Evolutionary conservation across 164 flowering plant genomes (phyloP), one percentile per base, ranked within the genome.

Genomic region (Stephania yunnanensis): DNA sequence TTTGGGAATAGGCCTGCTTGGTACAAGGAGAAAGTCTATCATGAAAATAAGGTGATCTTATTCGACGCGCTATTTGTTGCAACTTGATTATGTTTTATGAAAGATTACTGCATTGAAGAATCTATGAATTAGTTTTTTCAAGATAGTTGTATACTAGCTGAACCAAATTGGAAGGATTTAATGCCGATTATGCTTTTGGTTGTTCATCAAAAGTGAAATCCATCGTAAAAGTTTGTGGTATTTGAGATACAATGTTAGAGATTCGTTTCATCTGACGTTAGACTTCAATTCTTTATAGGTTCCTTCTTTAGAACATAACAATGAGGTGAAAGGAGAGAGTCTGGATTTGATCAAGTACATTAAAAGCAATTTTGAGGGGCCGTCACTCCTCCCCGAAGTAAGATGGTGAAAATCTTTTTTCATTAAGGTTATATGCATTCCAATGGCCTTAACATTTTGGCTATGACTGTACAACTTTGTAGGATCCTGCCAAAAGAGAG

Each of bases 21-120:
- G 98, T 93, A 93, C 86, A 93, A 89, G 86, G 96, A 93, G 82
- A 93, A 91, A 84, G 91, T 91, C 19, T 87, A 91, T 77, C 89
- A 94, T 70, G 55, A 80, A 71, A 90, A 90, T 80, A 88, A 90
- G 92, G 94, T 89, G 68, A 46, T 68, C 36, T 17, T 71, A 29
- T 65, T 42, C 31, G 71, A 36, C 13, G 45, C 69, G 19, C 10
- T 50, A 7, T 71, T 17, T 1, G 31, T 31, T 6, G n/a, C n/a
- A n/a, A n/a, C n/a, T n/a, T 30, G 45, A n/a, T n/a, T n/a, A n/a
- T n/a, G n/a, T n/a, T n/a, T n/a, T n/a, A n/a, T n/a, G n/a, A n/a
- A n/a, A n/a, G n/a, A n/a, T n/a, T n/a, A n/a, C n/a, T n/a, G n/a
- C n/a, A n/a, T n/a, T n/a, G n/a, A n/a, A n/a, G n/a, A n/a, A n/a